Evolutionary conservation across 306 rosid species (phyloP).

Genomic region (Hylodesmum podocarpum): DNA sequence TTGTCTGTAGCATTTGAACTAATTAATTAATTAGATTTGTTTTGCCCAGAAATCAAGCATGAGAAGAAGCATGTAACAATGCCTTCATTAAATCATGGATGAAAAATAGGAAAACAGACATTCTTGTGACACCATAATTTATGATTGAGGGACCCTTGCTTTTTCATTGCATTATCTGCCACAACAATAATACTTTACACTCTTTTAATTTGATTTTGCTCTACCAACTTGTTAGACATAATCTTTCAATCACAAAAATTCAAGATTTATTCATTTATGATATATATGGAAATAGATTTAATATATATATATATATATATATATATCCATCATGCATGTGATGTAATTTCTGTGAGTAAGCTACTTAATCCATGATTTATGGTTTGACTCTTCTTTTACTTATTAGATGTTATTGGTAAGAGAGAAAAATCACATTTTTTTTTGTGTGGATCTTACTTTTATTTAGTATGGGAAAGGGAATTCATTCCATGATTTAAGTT

Average conservation of each 20-base stretch:
- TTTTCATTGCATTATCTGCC: conserved; percentile 27
- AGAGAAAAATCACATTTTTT: too few species aligned
- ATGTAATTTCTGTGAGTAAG: background rate
- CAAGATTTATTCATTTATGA: background rate
- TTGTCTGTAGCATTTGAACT: conserved; percentile 32
- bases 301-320: too few species aligned
- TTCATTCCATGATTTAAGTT: background rate
- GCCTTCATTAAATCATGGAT: background rate
- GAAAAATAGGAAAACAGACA: conserved; percentile 18
- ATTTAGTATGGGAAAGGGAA: too few species aligned
- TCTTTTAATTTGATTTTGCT: background rate
- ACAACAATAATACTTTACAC: background rate
- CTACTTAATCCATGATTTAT: background rate
- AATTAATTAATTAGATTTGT: background rate
- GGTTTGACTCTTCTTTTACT: too few species aligned
- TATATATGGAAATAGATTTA: background rate
- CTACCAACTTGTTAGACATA: background rate
- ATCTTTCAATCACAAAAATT: background rate
- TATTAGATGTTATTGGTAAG: too few species aligned
- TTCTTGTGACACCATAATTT: conserved; percentile 3
- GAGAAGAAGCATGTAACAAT: background rate
- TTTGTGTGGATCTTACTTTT: too few species aligned
- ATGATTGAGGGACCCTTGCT: conserved; percentile 27
- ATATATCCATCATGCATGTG: too few species aligned
- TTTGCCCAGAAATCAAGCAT: background rate